Conservation (phyloP, 352 stramenopile species). For the Globisporangium okanoganense region DNA sequence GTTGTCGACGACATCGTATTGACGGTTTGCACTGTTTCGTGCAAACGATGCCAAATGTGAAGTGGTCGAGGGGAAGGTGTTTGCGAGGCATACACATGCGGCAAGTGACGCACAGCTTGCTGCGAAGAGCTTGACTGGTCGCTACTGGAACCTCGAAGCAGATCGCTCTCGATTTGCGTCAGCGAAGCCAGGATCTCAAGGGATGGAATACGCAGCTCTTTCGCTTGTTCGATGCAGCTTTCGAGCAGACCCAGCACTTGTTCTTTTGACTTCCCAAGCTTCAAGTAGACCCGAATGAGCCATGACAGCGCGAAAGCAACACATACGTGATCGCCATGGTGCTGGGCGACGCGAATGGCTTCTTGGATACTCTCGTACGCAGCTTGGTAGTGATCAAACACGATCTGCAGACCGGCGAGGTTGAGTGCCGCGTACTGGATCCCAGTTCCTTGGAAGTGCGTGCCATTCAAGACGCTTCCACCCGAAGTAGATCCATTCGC, state of each 20-base stretch:
- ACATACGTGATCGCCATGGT: constrained; percentile 90
- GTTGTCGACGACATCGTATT: constrained; percentile 3
- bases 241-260: constrained; percentile 41
- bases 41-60: constrained; percentile 39
- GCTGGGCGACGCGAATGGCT: constrained; percentile 90
- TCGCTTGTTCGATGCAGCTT: constrained; percentile 54
- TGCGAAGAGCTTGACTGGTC: neutral
- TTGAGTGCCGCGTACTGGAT: constrained; percentile 92
- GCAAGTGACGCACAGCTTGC: constrained; percentile 21
- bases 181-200: constrained; percentile 46
- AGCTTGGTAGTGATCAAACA: constrained; percentile 75
- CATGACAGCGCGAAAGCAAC: constrained; percentile 91
- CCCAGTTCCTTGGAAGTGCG: constrained; percentile 57
- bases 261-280: constrained; percentile 51
- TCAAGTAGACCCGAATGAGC: constrained; percentile 70
- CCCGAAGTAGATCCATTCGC: constrained; percentile 5
- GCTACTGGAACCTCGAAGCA: constrained; percentile 24
- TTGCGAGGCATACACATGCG: constrained; percentile 28
- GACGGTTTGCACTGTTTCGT: constrained; percentile 16
- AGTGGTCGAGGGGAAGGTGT: constrained; percentile 31
- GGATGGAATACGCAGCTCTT: constrained; percentile 50
- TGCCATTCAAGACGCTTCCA: constrained; percentile 4
- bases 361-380: constrained; percentile 89
- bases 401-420: constrained; percentile 82
- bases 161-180: constrained; percentile 44